These are phyloP conservation scores for Cryptomeria japonica DNA, from an alignment of 75 land plant species.

Conservation along the genomic window DNA sequence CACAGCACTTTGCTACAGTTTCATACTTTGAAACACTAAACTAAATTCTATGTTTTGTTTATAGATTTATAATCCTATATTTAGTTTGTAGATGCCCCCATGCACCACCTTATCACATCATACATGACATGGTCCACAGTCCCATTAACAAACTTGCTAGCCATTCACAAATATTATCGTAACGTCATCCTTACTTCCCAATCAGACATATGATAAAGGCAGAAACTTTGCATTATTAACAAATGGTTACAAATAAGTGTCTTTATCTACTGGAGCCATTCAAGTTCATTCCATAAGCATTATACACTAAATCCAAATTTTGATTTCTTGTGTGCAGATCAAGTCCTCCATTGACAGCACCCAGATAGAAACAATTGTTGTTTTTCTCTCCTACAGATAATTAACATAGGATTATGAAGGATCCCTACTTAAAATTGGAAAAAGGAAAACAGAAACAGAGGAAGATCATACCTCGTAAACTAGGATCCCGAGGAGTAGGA, in stretches of 20 bases:
- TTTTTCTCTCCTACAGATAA: neutral
- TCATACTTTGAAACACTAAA: neutral
- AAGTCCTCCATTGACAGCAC: neutral
- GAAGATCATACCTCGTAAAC: slow-evolving; percentile 21
- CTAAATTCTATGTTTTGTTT: neutral
- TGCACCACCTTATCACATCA: neutral
- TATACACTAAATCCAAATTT: neutral
- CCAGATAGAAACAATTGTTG: neutral
- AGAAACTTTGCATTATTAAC: neutral
- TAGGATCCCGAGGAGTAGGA: slow-evolving; percentile 26
- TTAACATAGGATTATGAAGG: neutral
- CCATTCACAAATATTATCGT: neutral
- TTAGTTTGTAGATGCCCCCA: neutral
- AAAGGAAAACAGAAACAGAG: neutral
- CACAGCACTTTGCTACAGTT: neutral
- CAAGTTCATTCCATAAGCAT: neutral
- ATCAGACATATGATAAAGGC: neutral
- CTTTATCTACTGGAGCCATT: neutral
- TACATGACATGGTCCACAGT: neutral
- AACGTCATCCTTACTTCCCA: neutral
- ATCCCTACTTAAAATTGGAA: neutral
- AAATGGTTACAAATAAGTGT: neutral
- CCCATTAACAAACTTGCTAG: neutral
- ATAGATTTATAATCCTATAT: neutral
- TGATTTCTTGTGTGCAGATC: neutral